These are phyloP conservation scores for Diaporthe vexans DNA, from an alignment of 2,329 filamentous ascomycete genomes.

Conservation along the genomic window DNA sequence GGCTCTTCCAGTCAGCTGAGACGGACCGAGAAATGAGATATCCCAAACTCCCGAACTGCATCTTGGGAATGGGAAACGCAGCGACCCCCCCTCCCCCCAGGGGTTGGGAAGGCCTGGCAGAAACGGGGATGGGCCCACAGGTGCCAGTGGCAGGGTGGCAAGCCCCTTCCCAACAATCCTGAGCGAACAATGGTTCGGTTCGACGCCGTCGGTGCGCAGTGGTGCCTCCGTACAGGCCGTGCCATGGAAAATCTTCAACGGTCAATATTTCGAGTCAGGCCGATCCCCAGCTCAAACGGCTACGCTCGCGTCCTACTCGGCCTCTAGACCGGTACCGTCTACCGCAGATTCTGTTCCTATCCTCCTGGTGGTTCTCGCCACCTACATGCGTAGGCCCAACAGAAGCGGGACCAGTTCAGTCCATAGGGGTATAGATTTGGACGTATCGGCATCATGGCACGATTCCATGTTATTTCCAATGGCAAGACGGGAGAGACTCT, in stretches of 20 bases:
- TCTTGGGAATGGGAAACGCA: neutral
- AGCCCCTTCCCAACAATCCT: neutral
- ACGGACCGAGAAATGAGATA: neutral
- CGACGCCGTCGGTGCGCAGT: neutral
- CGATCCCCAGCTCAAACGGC: neutral
- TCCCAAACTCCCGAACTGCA: neutral
- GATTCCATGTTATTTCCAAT: too few relatives aligned
- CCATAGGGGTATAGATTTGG: neutral
- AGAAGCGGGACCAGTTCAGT: neutral
- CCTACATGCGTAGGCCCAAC: neutral
- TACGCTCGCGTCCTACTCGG: neutral
- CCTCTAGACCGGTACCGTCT: neutral
- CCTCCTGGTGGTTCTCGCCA: neutral
- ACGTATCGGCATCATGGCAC: neutral
- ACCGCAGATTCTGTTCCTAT: neutral
- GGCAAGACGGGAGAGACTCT: neutral
- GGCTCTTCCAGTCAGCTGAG: neutral
- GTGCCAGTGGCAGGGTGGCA: slow-evolving; percentile 17
- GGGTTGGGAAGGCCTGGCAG: neutral
- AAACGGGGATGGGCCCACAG: neutral
- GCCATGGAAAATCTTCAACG: neutral
- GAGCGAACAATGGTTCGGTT: neutral
- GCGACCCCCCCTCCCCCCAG: too few relatives aligned
- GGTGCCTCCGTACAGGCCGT: neutral
- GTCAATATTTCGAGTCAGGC: neutral